Conservation (phyloP, 257 asterid genomes). For the Solanum clarkiae region DNA sequence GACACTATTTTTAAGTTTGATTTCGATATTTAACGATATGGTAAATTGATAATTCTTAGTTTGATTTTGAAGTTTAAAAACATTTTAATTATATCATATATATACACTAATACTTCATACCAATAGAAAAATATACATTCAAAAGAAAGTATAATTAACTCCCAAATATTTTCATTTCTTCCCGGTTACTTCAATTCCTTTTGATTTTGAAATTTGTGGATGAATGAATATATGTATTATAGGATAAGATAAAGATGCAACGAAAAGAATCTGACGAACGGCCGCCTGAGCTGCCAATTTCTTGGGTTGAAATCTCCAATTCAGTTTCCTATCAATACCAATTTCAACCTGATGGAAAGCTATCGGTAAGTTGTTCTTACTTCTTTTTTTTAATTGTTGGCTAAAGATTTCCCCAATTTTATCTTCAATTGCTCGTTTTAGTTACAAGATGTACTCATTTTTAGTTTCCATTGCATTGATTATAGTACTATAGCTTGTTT, state of each 20-base stretch:
- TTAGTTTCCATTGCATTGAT: background rate
- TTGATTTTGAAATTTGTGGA: background rate
- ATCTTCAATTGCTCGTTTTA: background rate
- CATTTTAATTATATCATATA: no score
- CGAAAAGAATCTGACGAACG: slow-evolving; percentile 17
- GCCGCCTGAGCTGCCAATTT: slow-evolving; percentile 34
- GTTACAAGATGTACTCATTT: background rate
- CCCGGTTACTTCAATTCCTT: background rate
- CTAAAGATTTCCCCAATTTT: background rate
- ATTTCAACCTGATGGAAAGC: slow-evolving; percentile 69
- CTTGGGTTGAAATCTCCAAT: slow-evolving; percentile 78
- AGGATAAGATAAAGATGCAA: slow-evolving; percentile 53
- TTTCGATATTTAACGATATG: no score
- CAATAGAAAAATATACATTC: no score
- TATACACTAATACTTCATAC: no score
- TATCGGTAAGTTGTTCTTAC: slow-evolving; percentile 34
- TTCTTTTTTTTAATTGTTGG: background rate
- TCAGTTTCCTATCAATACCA: slow-evolving; percentile 59
- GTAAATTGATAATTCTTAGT: no score
- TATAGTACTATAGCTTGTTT: background rate
- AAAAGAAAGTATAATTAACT: no score
- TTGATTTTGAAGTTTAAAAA: no score
- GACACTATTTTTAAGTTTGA: no score
- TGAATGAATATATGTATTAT: background rate
- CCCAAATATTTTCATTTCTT: no score